Conservation (phyloP, 805 yeast species). For the Kazachstania martiniae region DNA sequence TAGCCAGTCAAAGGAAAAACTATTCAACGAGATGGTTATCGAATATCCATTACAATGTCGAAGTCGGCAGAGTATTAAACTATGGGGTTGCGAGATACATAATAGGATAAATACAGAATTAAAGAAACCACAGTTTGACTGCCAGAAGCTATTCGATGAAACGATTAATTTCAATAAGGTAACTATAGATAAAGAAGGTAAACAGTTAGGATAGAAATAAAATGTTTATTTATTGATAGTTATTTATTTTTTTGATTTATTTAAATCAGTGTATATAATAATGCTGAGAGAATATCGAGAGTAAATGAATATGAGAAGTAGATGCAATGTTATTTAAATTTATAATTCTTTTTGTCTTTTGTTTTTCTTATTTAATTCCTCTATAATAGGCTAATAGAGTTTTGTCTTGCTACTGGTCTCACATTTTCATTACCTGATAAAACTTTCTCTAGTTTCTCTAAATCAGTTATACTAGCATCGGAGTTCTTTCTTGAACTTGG, state of each 20-base stretch:
- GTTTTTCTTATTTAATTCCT: background rate
- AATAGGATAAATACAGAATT: conserved; percentile 72
- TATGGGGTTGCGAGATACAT: no score
- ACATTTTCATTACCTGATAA: background rate
- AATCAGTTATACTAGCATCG: conserved; percentile 5
- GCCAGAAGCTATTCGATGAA: conserved; percentile 37
- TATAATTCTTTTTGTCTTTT: background rate
- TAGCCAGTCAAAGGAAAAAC: no score
- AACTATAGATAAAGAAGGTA: conserved; percentile 8
- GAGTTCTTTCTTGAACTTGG: conserved; percentile 26
- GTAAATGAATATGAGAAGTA: no score
- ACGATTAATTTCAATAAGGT: conserved; percentile 7
- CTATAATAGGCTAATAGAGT: conserved; percentile 6
- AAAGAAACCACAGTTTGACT: conserved; percentile 66
- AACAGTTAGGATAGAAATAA: conserved; percentile 10
- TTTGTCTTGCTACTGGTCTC: conserved; percentile 2
- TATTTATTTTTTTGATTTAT: background rate
- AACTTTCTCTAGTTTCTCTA: conserved; percentile 5
- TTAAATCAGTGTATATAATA: no score
- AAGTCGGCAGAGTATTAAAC: no score
- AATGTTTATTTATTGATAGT: background rate
- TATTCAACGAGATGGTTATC: no score
- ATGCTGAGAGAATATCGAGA: no score
- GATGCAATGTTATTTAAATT: no score
- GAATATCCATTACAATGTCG: no score